Percentiles rank a stretch among this genome's conserved stretches.
These are phyloP conservation scores for Panicum miliaceum DNA, from an alignment of 176 grass and related monocot species.

Conservation along the genomic window DNA sequence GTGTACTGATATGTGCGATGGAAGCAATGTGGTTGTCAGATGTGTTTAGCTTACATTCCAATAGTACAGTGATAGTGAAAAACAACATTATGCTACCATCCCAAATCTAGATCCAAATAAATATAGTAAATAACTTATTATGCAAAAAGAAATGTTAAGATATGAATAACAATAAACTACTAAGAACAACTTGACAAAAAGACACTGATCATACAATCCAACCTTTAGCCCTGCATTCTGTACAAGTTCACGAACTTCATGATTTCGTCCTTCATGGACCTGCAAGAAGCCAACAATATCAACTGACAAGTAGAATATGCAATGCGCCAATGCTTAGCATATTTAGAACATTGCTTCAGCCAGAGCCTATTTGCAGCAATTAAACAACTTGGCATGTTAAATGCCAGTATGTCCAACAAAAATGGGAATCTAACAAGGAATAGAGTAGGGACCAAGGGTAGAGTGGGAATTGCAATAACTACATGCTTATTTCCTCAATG, in stretches of 20 bases:
- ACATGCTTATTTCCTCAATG: not conserved
- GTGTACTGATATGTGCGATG: not conserved
- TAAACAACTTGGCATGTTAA: not conserved
- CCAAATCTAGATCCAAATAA: slow-evolving; percentile 19
- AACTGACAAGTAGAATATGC: slow-evolving; percentile 21
- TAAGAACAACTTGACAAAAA: not conserved
- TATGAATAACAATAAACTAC: slow-evolving; percentile 21
- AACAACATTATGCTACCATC: not conserved
- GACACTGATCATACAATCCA: slow-evolving; percentile 44
- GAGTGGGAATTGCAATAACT: not conserved
- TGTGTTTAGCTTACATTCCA: not conserved
- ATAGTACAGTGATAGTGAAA: not conserved
- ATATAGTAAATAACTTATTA: not conserved
- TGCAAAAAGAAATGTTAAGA: slow-evolving; percentile 19
- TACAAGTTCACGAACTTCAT: slow-evolving; percentile 93
- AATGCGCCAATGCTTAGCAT: not conserved
- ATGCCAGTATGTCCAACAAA: not conserved
- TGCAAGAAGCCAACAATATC: slow-evolving; percentile 50
- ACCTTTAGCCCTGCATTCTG: slow-evolving; percentile 90
- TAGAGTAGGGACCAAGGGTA: not conserved
- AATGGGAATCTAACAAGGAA: not conserved
- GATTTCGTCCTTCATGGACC: slow-evolving; percentile 98
- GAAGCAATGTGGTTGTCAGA: not conserved
- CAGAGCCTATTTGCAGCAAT: not conserved
- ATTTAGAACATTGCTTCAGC: not conserved